Evolutionary conservation across 2,329 filamentous ascomycete genomes (phyloP).

Genomic region (Aspergillus phoenicis): DNA sequence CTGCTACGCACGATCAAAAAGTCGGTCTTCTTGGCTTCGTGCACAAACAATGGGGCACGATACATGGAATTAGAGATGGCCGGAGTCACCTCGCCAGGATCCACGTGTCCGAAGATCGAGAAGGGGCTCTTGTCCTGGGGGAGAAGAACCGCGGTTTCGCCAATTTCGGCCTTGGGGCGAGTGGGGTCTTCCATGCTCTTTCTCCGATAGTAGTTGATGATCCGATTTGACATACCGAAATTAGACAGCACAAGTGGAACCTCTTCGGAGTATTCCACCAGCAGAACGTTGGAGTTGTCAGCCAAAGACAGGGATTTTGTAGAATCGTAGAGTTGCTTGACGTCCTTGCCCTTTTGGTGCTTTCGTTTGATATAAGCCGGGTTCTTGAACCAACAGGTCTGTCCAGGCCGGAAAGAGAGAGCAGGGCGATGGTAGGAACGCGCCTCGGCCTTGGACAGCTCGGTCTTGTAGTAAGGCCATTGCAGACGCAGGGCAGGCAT

Average conservation of each 20-base stretch:
- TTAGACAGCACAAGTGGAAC: slow-evolving; percentile 89
- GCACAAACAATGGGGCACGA: slow-evolving; percentile 88
- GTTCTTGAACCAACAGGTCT: slow-evolving; percentile 72
- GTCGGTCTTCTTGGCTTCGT: slow-evolving; percentile 74
- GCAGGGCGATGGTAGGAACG: slow-evolving; percentile 82
- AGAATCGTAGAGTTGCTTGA: slow-evolving; percentile 74
- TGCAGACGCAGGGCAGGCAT: slow-evolving; percentile 87
- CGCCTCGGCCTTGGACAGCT: slow-evolving; percentile 70
- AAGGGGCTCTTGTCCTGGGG: slow-evolving; percentile 96
- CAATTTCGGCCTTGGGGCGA: slow-evolving; percentile 78
- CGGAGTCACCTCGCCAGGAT: slow-evolving; percentile 84
- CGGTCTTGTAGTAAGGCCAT: slow-evolving; percentile 94
- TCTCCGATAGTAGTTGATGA: slow-evolving; percentile 95
- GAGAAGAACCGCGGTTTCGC: slow-evolving; percentile 83
- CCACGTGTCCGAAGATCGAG: slow-evolving; percentile 89
- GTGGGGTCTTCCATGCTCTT: slow-evolving; percentile 76
- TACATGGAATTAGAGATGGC: slow-evolving; percentile 96
- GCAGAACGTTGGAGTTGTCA: slow-evolving; percentile 83
- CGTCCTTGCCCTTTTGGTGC: slow-evolving; percentile 75
- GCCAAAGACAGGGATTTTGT: slow-evolving; percentile 82
- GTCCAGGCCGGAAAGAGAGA: slow-evolving; percentile 70
- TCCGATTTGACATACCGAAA: slow-evolving; percentile 93
- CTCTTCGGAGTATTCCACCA: slow-evolving; percentile 96
- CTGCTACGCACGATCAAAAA: slow-evolving; percentile 84
- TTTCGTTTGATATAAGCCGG: slow-evolving; percentile 77